Base-by-base conservation (phyloP, 371 early-diverging fungal species). In the Homolaphlyctis polyrhiza region DNA sequence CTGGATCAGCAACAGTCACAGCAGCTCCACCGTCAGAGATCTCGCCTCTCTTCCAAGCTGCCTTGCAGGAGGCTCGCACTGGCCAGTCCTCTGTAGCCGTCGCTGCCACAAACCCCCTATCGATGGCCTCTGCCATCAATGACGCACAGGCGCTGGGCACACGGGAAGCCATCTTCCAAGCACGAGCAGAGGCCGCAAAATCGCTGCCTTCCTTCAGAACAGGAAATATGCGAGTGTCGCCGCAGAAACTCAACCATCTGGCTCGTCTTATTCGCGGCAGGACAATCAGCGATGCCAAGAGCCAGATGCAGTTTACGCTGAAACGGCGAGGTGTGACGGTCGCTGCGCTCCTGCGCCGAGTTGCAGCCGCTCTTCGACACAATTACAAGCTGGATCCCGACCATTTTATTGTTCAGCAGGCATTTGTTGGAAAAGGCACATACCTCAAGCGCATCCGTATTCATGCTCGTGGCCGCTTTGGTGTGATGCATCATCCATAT, bases 401-500 rank as follows among this genome's bases (percentile, higher is more conserved):
- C 13, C 6, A 59, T 16, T 73, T 66, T 63, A 55, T 66, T 27
- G 67, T 83, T 77, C 81, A 80, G 51, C 88, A 88, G 70, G 91
- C 92, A 1, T 92, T 91, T 84, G 94, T 94, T 25, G 97, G 97
- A 27, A 95, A 95, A 74, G 95, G 95, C 3, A 66, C 71, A 39
- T 93, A 86, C 67, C 64, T 80, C 28, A 80, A 85, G 48, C 83
- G 87, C 58, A 67, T 93, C 55, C 82, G 84, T 65, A 79, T 80
- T 43, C 91, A 91, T 66, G 95, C 89, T 4, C 80, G 94, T 54
- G 96, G 95, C 21, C 78, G 91, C 59, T 86, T 87, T 58, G 94
- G 94, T 60, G 71, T 88, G 11, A 88, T 90, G 80, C 86, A 89
- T 65, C 84, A 84, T 50, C 92, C 91, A 27, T 72, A 74, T 30